These are phyloP conservation scores for Aspergillus novoparasiticus DNA, from an alignment of 2,329 filamentous ascomycete species.

Conservation along the genomic window DNA sequence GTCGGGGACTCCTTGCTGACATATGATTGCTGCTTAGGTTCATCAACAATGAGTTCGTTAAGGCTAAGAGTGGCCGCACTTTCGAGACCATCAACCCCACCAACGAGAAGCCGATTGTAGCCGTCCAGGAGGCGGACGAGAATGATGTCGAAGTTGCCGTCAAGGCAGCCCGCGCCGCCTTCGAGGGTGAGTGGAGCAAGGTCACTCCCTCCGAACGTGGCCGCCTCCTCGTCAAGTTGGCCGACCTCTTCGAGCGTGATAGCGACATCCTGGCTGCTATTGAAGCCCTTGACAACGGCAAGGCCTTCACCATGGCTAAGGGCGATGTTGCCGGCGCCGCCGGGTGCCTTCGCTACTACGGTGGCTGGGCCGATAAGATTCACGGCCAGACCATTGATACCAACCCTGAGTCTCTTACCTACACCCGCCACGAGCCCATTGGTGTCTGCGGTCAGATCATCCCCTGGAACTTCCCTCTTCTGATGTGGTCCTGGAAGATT, in stretches of 20 bases:
- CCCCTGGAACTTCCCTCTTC: conserved; percentile 82
- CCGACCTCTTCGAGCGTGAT: conserved; percentile 79
- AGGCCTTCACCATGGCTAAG: conserved; percentile 53
- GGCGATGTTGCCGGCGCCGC: conserved; percentile 71
- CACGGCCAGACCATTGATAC: conserved; percentile 85
- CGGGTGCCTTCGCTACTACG: conserved; percentile 81
- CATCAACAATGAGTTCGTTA: conserved; percentile 61
- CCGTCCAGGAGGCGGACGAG: conserved; percentile 81
- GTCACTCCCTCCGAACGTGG: conserved; percentile 72
- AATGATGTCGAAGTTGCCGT: conserved; percentile 78
- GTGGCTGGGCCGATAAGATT: conserved; percentile 94
- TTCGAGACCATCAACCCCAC: conserved; percentile 91
- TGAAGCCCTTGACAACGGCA: conserved; percentile 70
- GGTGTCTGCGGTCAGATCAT: conserved; percentile 88
- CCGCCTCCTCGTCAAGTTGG: conserved; percentile 71
- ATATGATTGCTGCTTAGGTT: conserved; percentile 42
- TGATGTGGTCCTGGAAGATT: conserved; percentile 17
- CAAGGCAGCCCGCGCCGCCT: conserved; percentile 80
- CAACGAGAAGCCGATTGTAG: conserved; percentile 81
- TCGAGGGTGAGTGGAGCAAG: conserved; percentile 71
- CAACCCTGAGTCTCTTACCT: conserved; percentile 76
- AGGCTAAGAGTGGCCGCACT: conserved; percentile 80
- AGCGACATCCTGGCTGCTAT: conserved; percentile 73
- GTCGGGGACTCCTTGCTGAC: conserved; percentile 10
- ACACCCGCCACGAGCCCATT: conserved; percentile 76